Conservation (phyloP, 345 rosid species). For the Gossypium thurberi region DNA sequence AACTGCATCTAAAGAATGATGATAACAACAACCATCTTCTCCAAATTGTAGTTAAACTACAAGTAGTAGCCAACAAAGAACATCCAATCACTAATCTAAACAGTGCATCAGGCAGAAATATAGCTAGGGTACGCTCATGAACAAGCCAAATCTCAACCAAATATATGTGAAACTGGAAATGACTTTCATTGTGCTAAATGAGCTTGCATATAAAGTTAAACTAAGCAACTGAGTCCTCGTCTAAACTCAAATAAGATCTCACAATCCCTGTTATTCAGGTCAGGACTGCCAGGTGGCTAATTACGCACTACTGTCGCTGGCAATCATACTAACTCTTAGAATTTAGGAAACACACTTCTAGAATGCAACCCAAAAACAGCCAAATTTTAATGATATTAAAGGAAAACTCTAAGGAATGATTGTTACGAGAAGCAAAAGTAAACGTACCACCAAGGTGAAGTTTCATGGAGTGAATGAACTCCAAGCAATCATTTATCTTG, state of each 20-base stretch:
- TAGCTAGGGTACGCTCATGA: neutral
- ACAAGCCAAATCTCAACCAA: neutral
- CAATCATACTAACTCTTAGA: neutral
- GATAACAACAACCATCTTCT: neutral
- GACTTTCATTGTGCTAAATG: neutral
- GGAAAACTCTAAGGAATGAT: neutral
- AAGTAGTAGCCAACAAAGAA: neutral
- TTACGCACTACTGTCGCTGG: neutral
- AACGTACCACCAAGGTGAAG: constrained; percentile 51
- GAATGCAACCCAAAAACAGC: neutral
- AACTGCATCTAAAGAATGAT: neutral
- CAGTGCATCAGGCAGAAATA: neutral
- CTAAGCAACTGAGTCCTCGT: neutral
- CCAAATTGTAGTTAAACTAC: neutral
- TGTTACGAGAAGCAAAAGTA: neutral
- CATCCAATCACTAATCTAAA: neutral
- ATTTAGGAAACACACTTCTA: neutral
- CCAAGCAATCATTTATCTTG: constrained; percentile 77
- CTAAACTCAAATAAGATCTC: constrained; percentile 1
- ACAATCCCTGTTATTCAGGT: neutral
- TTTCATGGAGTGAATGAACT: constrained; percentile 54
- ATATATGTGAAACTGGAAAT: neutral
- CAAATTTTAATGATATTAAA: neutral
- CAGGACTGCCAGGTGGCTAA: neutral
- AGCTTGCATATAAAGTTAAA: constrained; percentile 2